A percentile compares a stretch with the other conserved stretches of the same genome.
phyloP scores from a whole-genome alignment of 73 alveolate species.

The Paramecium sonneborni region DNA sequence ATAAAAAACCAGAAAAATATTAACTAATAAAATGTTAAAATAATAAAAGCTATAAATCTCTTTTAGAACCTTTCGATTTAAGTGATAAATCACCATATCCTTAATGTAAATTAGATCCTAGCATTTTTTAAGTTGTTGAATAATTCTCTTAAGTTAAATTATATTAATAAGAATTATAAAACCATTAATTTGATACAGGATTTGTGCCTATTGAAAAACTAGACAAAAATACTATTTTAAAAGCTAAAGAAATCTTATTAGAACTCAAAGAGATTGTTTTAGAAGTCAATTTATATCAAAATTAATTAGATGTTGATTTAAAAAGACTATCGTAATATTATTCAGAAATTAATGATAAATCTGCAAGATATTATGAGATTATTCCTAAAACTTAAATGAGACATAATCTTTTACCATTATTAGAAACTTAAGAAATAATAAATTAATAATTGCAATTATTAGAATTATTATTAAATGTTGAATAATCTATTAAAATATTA shows the following conservation, averaged over 20 bases:
- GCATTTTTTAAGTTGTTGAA: neutral
- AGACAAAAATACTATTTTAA: neutral
- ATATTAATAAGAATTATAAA: neutral
- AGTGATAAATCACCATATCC: slow-evolving; percentile 3
- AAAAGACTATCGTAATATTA: slow-evolving; percentile 76
- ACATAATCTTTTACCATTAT: slow-evolving; percentile 85
- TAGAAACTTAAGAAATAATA: slow-evolving; percentile 67
- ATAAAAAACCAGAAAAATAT: slow-evolving; percentile 7
- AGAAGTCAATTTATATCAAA: slow-evolving; percentile 68
- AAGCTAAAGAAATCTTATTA: slow-evolving; percentile 77
- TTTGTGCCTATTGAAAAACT: slow-evolving; percentile 12
- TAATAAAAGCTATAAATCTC: neutral
- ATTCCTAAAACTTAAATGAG: slow-evolving; percentile 85
- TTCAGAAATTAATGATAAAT: slow-evolving; percentile 82
- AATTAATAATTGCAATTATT: slow-evolving; percentile 72
- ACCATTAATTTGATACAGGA: neutral
- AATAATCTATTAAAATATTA: slow-evolving; percentile 87
- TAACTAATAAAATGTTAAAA: neutral
- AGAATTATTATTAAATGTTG: slow-evolving; percentile 86
- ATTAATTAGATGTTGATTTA: slow-evolving; percentile 7
- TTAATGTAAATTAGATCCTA: neutral
- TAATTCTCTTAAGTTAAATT: slow-evolving; percentile 40
- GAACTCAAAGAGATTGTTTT: slow-evolving; percentile 72
- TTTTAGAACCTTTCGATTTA: slow-evolving; percentile 35
- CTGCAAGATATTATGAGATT: slow-evolving; percentile 89